Evolutionary conservation across 768 basidiomycete genomes (phyloP).

Genomic region (Brasilioporus rufonigricans): DNA sequence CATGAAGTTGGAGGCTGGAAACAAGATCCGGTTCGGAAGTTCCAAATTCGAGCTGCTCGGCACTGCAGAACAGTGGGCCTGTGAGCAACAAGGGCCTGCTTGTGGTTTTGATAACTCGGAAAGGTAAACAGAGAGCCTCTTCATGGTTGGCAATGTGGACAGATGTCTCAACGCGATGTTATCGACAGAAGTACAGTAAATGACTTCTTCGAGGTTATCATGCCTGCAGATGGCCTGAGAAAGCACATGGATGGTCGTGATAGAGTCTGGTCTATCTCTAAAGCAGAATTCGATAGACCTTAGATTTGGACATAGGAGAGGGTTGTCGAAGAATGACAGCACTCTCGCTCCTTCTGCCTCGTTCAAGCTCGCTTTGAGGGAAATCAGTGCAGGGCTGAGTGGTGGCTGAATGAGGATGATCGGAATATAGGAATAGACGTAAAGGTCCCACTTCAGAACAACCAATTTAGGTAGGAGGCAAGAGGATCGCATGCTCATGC

Average conservation of each 20-base stretch:
- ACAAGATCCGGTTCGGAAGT: conserved; percentile 6
- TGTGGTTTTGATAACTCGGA: neutral
- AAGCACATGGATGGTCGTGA: neutral
- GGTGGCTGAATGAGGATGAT: conserved; percentile 6
- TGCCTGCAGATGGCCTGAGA: conserved; percentile 5
- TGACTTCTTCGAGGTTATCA: neutral
- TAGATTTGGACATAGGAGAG: neutral
- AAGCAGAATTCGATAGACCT: conserved; percentile 7
- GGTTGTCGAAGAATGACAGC: conserved; percentile 1
- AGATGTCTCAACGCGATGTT: conserved; percentile 1
- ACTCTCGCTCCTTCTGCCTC: conserved; percentile 7
- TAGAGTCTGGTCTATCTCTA: neutral
- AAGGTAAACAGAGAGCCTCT: neutral
- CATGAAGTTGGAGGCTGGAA: conserved; percentile 1
- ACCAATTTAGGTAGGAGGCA: conserved; percentile 8
- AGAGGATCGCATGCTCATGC: neutral
- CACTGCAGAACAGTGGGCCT: neutral
- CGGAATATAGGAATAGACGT: neutral
- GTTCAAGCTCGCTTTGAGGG: neutral
- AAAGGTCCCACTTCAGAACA: conserved; percentile 3
- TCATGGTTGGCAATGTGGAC: conserved; percentile 7
- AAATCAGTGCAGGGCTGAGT: conserved; percentile 12
- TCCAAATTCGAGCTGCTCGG: neutral
- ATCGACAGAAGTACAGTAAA: neutral
- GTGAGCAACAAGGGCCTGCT: neutral